Percentiles rank a stretch among this genome's conserved stretches.
Conservation (phyloP, 495 filamentous ascomycete genomes). For the Symbiotaphrina buchneri region DNA sequence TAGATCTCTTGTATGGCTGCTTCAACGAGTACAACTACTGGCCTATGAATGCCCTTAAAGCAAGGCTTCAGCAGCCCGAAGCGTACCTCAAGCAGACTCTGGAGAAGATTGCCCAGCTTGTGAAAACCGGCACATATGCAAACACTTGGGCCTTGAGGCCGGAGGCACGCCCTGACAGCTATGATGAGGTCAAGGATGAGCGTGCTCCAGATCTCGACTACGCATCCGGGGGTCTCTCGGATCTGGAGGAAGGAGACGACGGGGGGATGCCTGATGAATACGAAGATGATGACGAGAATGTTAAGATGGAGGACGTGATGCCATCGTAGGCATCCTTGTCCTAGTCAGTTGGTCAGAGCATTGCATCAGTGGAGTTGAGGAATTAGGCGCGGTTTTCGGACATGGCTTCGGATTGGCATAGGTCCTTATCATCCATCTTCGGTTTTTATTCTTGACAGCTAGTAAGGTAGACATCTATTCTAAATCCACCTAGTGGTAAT, state of each 20-base stretch:
- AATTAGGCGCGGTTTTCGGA: background rate
- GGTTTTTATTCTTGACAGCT: too few species aligned
- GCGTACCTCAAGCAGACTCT: constrained; percentile 71
- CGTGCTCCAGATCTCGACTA: constrained; percentile 19
- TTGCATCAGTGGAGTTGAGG: background rate
- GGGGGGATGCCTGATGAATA: constrained; percentile 15
- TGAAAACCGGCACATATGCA: constrained; percentile 59
- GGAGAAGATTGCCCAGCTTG: constrained; percentile 58
- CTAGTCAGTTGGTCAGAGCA: too few species aligned
- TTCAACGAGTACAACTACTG: constrained; percentile 77
- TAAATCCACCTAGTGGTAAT: too few species aligned
- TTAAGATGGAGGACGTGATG: constrained; percentile 56
- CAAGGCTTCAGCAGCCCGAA: constrained; percentile 60
- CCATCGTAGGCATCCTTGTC: constrained; percentile 1
- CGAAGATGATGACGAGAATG: constrained; percentile 36
- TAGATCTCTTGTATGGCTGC: constrained; percentile 58
- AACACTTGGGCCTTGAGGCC: constrained; percentile 64
- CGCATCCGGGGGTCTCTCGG: constrained; percentile 18
- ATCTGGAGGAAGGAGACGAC: constrained; percentile 17
- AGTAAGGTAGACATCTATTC: too few species aligned
- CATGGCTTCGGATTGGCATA: background rate
- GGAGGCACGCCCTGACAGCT: constrained; percentile 25
- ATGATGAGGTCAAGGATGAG: constrained; percentile 21
- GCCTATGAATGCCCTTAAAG: constrained; percentile 63
- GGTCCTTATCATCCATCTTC: too few species aligned